A percentile compares a stretch with the other conserved stretches of the same genome.
phyloP scores from a whole-genome alignment of 495 filamentous ascomycete species.

The Podospora fimiseda region DNA sequence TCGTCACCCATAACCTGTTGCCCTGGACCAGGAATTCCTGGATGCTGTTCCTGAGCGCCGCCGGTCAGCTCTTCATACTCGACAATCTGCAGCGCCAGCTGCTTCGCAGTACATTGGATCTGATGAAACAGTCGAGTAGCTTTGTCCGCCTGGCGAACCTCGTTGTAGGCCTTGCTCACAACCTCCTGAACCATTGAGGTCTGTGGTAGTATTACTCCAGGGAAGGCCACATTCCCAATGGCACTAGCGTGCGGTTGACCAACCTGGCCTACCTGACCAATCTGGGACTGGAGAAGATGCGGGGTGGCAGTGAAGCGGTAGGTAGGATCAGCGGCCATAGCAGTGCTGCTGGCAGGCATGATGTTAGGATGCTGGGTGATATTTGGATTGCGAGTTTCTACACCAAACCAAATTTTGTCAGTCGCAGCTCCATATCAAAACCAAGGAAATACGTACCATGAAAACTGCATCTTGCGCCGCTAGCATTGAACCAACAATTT shows the following conservation, averaged over 20 bases:
- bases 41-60: slow-evolving; percentile 8
- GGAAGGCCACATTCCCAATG: slow-evolving; percentile 12
- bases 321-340: slow-evolving; percentile 20
- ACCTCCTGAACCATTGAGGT: slow-evolving; percentile 34
- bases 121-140: slow-evolving; percentile 34
- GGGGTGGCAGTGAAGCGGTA: slow-evolving; percentile 20
- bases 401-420: neutral
- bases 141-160: slow-evolving; percentile 37
- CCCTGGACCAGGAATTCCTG: slow-evolving; percentile 10
- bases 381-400: slow-evolving; percentile 25
- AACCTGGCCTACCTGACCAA: neutral
- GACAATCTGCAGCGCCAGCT: slow-evolving; percentile 38
- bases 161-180: slow-evolving; percentile 33
- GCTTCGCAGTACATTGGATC: slow-evolving; percentile 37
- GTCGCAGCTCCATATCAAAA: neutral
- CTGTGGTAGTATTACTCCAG: slow-evolving; percentile 23
- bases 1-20: slow-evolving; percentile 28
- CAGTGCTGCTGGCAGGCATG: slow-evolving; percentile 10
- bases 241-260: neutral
- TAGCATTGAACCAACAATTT: slow-evolving; percentile 50
- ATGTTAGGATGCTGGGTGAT: slow-evolving; percentile 18
- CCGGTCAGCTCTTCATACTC: slow-evolving; percentile 35
- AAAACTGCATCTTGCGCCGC: slow-evolving; percentile 44
- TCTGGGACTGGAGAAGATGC: slow-evolving; percentile 13
- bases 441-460: slow-evolving; percentile 32